Evolutionary conservation across 495 filamentous ascomycete species (phyloP).

Genomic region (Aspergillus cavernicola): DNA sequence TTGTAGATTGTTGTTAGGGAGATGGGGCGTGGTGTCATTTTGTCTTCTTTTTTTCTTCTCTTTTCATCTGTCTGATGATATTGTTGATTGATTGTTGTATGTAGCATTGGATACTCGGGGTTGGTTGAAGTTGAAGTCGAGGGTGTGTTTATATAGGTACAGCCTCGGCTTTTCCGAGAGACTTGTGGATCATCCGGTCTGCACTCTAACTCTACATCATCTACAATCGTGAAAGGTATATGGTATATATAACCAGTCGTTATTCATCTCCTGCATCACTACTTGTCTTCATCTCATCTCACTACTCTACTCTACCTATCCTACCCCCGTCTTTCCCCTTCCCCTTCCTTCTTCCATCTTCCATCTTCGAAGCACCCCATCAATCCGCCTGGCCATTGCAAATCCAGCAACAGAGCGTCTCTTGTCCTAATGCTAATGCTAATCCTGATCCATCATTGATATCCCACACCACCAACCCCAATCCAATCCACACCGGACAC

Average conservation of each 20-base stretch:
- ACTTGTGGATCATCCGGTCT: background rate
- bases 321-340: background rate
- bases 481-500: conserved; percentile 6
- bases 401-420: conserved; percentile 4
- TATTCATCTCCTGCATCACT: conserved; percentile 3
- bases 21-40: conserved; percentile 6
- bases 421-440: conserved; percentile 12
- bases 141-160: too few relatives aligned
- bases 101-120: too few relatives aligned
- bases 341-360: background rate
- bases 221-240: too few relatives aligned
- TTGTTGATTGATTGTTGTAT: background rate
- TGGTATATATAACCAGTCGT: conserved; percentile 5
- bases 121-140: too few relatives aligned
- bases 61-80: background rate
- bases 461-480: background rate
- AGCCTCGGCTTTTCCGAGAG: background rate
- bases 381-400: conserved; percentile 7
- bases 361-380: background rate
- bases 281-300: background rate
- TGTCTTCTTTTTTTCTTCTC: conserved; percentile 9
- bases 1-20: conserved; percentile 30
- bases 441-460: background rate
- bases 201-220: background rate
- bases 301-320: background rate